These are phyloP conservation scores for Cryptosporidium ubiquitum DNA, from an alignment of 169 alveolate genomes.

Conservation along the genomic window DNA sequence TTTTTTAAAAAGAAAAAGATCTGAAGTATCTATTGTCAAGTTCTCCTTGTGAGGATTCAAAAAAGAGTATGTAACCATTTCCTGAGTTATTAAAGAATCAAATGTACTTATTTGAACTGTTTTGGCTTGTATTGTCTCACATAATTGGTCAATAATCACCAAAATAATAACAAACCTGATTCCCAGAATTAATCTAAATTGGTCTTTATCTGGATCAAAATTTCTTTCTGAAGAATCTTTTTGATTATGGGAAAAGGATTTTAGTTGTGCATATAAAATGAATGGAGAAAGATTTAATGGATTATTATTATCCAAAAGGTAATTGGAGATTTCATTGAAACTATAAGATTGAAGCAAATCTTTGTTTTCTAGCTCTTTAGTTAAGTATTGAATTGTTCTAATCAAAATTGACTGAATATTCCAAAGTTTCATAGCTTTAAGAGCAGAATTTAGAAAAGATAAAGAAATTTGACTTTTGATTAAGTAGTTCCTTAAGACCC, in stretches of 20 bases:
- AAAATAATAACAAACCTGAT: not conserved
- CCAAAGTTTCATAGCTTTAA: not conserved
- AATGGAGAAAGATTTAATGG: not conserved
- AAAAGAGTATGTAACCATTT: not conserved
- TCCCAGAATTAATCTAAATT: not conserved
- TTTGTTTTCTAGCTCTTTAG: not conserved
- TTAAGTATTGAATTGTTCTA: not conserved
- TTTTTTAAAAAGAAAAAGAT: not conserved
- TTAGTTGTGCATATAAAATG: constrained; percentile 6
- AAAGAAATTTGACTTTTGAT: not conserved
- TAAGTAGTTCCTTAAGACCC: constrained; percentile 9
- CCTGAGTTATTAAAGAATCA: not conserved
- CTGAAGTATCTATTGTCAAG: not conserved
- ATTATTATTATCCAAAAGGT: not conserved
- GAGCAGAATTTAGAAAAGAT: not conserved
- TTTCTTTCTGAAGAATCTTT: not conserved
- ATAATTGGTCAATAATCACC: not conserved
- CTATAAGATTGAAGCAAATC: not conserved
- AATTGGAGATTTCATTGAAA: constrained; percentile 9
- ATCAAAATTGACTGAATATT: not conserved
- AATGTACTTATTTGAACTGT: not conserved
- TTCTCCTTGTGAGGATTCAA: not conserved
- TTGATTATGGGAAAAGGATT: not conserved
- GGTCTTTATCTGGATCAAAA: not conserved
- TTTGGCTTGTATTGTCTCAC: not conserved